Percentiles rank a stretch among this genome's conserved stretches.
phyloP scores from a whole-genome alignment of 257 asterid genomes.

The Solanum megistacrolobum region DNA sequence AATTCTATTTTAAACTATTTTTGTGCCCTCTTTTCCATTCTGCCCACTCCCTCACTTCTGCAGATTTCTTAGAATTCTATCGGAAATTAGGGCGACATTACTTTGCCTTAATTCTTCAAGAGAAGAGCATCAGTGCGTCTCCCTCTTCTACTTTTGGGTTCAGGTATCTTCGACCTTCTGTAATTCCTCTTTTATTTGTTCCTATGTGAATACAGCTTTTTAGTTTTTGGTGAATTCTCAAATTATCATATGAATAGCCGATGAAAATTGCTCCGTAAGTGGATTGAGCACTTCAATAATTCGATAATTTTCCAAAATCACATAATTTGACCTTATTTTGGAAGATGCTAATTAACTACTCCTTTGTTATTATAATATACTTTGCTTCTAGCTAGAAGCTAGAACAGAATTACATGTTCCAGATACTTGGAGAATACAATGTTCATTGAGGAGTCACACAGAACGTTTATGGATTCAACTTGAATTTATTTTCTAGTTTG shows the following conservation, averaged over 20 bases:
- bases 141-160: neutral
- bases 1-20: neutral
- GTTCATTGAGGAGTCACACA: neutral
- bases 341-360: neutral
- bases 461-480: neutral
- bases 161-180: neutral
- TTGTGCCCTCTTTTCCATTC: neutral
- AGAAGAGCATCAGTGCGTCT: neutral
- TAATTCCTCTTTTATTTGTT: neutral
- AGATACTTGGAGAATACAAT: neutral
- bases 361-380: neutral
- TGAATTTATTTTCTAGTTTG: neutral
- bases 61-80: neutral
- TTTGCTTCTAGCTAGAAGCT: neutral
- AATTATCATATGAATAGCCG: neutral
- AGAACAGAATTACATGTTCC: neutral
- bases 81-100: neutral
- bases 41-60: neutral
- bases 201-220: neutral
- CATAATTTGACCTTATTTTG: neutral
- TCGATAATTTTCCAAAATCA: neutral
- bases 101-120: neutral
- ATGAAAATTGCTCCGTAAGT: neutral
- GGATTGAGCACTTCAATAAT: neutral
- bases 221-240: neutral